Percentiles rank a stretch among this genome's conserved stretches.
phyloP scores from a whole-genome alignment of 495 filamentous ascomycete species.

The Aspergillus incahuasiensis region DNA sequence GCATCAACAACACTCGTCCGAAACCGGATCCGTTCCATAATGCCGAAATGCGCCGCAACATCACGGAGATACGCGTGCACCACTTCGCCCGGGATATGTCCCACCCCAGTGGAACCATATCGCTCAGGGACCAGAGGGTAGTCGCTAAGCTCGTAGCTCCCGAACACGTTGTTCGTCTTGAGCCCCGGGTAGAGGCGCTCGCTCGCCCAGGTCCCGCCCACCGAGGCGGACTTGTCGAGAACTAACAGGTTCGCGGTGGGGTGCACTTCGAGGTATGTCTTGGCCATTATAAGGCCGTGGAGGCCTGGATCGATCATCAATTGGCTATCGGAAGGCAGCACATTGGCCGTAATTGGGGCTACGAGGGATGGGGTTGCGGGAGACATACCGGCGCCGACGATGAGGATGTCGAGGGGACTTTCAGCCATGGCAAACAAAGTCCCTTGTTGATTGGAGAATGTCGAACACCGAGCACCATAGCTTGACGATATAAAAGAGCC shows the following conservation, averaged over 20 bases:
- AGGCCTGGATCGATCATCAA: too few relatives aligned
- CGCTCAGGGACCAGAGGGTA: conserved; percentile 26
- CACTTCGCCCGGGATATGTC: conserved; percentile 24
- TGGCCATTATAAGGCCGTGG: conserved; percentile 39
- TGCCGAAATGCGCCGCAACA: conserved; percentile 9
- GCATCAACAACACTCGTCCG: conserved; percentile 4
- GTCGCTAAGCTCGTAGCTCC: conserved; percentile 36
- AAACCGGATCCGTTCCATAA: conserved; percentile 5
- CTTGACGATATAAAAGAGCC: too few relatives aligned
- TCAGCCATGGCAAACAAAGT: neutral
- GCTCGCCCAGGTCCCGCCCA: conserved; percentile 50
- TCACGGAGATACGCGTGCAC: conserved; percentile 17
- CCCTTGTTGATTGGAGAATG: neutral
- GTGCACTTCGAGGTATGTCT: conserved; percentile 37
- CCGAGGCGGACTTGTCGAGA: conserved; percentile 39
- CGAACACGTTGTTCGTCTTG: conserved; percentile 33
- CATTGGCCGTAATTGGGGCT: too few relatives aligned
- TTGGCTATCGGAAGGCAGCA: too few relatives aligned
- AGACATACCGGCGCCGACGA: conserved; percentile 13
- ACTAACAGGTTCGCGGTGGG: conserved; percentile 37
- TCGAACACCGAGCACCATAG: neutral
- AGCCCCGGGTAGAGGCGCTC: conserved; percentile 47
- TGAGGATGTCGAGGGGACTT: conserved; percentile 1
- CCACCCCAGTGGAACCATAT: conserved; percentile 17
- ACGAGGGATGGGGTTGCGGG: too few relatives aligned